phyloP scores from a whole-genome alignment of 345 rosid genomes.

The Hevea brasiliensis region DNA sequence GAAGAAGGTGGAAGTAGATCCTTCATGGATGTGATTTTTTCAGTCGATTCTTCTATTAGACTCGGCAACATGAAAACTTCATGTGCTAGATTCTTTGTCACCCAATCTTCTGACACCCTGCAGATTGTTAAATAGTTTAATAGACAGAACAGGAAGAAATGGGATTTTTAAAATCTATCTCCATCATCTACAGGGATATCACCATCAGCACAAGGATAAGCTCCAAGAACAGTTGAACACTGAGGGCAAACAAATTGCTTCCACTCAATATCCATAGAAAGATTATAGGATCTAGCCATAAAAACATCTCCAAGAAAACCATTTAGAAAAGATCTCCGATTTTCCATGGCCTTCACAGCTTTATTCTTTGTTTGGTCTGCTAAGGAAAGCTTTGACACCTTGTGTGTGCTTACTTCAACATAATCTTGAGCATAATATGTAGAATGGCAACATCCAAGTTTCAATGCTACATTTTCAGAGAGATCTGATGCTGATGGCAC shows the following conservation, averaged over 20 bases:
- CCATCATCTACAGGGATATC: conserved; percentile 65
- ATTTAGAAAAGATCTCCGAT: conserved; percentile 68
- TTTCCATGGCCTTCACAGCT: conserved; percentile 32
- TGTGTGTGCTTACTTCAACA: conserved; percentile 16
- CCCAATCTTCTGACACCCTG: conserved; percentile 48
- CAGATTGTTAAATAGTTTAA: conserved; percentile 4
- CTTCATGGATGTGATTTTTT: conserved; percentile 40
- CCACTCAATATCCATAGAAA: conserved; percentile 67
- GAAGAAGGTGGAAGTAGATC: conserved; percentile 61
- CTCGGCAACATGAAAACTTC: conserved; percentile 63
- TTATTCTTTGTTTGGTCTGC: conserved; percentile 21
- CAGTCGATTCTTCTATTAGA: conserved; percentile 55
- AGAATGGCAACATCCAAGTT: conserved; percentile 44
- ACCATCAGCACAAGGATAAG: conserved; percentile 55
- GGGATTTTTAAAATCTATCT: conserved; percentile 76
- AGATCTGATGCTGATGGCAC: conserved; percentile 5
- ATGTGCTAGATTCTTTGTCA: conserved; percentile 49
- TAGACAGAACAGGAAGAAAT: not conserved
- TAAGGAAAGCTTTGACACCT: conserved; percentile 14
- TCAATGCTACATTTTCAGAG: conserved; percentile 20
- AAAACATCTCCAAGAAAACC: conserved; percentile 86
- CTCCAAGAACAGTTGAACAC: conserved; percentile 78
- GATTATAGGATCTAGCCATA: conserved; percentile 76
- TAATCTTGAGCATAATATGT: conserved; percentile 16
- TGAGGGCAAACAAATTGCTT: conserved; percentile 60